Evolutionary conservation across 495 filamentous ascomycete genomes (phyloP), one percentile per base, ranked within the genome.

Genomic region (Penicillium egyptiacum): DNA sequence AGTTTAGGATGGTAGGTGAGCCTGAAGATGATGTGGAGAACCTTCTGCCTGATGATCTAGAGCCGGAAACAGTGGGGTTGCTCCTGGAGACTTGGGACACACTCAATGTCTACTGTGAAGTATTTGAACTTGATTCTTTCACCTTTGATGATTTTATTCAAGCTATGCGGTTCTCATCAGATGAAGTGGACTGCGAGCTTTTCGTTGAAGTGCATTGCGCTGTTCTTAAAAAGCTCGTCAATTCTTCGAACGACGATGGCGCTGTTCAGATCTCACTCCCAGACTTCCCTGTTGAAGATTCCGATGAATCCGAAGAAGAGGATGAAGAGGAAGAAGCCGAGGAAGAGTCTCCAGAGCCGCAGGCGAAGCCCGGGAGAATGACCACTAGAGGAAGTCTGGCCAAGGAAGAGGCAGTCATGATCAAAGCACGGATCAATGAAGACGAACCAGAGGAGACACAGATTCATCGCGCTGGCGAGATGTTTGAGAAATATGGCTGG

Each of bases 121-220:
- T 96, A 10, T 96, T 91, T 63, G 83, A 89, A 60, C 79, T 98
- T 22, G 94, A 98, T 68, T 97, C 93, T 0, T 98, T 98, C 65
- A 98, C 93, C 0, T 93, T 98, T 63, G 94, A 98, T 66, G 95
- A 98, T 72, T 98, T 90, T 64, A 73, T 96, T 19, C 90, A 97
- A 64, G 88, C 93, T 5, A 84, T 98, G 79, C 81, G 86, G 47
- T 88, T 94, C 53, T 81, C 86, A 0, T 90, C 86, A 0, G 83
- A 88, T 10, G 89, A 91, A 28, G 76, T 86, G 2, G 86, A 91
- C 23, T 96, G 95, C 51, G 86, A 97, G 67, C 79, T 98, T 0
- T 89, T 96, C 61, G 86, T 87, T 25, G 94, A 98, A 67, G 83
- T 93, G 1, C 92, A 98, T 69, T 98, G 94, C 68, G 85, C 95